These are phyloP conservation scores for Gaertneriomyces sp. DNA, from an alignment of 192 early-diverging fungal species.

Conservation along the genomic window DNA sequence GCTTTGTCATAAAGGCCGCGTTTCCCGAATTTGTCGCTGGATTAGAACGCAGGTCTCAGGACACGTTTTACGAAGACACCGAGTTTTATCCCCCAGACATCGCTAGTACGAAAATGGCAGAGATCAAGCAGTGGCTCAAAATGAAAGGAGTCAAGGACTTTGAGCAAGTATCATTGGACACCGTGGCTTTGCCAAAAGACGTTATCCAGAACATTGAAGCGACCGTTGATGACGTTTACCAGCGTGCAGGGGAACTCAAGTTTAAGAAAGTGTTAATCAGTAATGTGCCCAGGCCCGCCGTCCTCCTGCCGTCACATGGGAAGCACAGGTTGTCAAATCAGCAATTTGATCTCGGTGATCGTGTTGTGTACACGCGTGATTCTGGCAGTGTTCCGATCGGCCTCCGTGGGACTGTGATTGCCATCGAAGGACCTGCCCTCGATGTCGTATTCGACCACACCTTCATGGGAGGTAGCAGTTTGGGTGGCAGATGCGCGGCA, in stretches of 20 bases:
- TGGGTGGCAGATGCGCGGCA: slow-evolving; percentile 57
- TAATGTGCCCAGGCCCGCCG: slow-evolving; percentile 52
- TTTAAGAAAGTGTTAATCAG: slow-evolving; percentile 38
- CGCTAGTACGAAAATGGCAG: slow-evolving; percentile 41
- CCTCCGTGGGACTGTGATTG: slow-evolving; percentile 79
- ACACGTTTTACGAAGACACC: slow-evolving; percentile 57
- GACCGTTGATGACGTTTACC: slow-evolving; percentile 45
- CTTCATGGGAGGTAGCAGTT: slow-evolving; percentile 72
- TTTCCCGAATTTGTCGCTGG: slow-evolving; percentile 64
- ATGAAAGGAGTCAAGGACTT: slow-evolving; percentile 59
- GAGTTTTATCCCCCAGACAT: slow-evolving; percentile 58
- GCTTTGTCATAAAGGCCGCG: slow-evolving; percentile 11
- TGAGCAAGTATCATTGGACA: slow-evolving; percentile 57
- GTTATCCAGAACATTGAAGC: slow-evolving; percentile 60
- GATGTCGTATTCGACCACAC: slow-evolving; percentile 86
- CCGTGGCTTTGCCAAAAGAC: slow-evolving; percentile 59
- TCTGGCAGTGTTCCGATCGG: slow-evolving; percentile 76
- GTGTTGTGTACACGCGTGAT: slow-evolving; percentile 71
- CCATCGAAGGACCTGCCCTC: slow-evolving; percentile 65
- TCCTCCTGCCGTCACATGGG: slow-evolving; percentile 80
- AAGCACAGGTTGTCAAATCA: slow-evolving; percentile 69
- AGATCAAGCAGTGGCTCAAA: slow-evolving; percentile 66
- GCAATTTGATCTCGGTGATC: slow-evolving; percentile 80
- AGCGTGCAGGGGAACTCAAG: slow-evolving; percentile 14
- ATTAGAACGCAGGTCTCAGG: slow-evolving; percentile 27